These are phyloP conservation scores for Colletotrichum tamarilloi DNA, from an alignment of 2,329 filamentous ascomycete species.

Conservation along the genomic window DNA sequence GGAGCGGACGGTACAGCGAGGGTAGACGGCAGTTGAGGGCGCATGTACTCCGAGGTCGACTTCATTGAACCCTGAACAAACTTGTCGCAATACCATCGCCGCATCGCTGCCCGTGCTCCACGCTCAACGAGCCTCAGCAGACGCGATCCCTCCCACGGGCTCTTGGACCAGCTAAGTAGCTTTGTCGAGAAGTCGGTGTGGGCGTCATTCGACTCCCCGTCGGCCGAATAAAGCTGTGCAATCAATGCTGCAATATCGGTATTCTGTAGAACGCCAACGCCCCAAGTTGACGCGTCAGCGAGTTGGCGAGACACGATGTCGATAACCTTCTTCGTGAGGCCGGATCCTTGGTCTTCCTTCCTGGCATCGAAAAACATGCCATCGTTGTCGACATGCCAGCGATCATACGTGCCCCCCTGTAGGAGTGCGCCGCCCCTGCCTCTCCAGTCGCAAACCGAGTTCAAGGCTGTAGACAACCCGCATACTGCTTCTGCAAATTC, in stretches of 20 bases:
- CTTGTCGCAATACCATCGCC: slow-evolving; percentile 89
- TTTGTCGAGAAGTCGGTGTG: slow-evolving; percentile 52
- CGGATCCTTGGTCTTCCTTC: slow-evolving; percentile 70
- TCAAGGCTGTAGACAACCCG: slow-evolving; percentile 91
- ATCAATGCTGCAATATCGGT: slow-evolving; percentile 62
- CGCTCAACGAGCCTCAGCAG: slow-evolving; percentile 87
- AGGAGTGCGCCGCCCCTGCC: slow-evolving; percentile 87
- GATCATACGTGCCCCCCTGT: slow-evolving; percentile 79
- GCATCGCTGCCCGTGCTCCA: slow-evolving; percentile 79
- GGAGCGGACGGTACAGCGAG: slow-evolving; percentile 87
- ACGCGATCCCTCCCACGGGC: slow-evolving; percentile 89
- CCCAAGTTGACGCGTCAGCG: slow-evolving; percentile 87
- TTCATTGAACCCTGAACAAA: slow-evolving; percentile 70
- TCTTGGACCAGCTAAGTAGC: slow-evolving; percentile 72
- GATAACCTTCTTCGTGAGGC: slow-evolving; percentile 90
- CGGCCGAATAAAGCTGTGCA: slow-evolving; percentile 56
- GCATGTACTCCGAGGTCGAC: slow-evolving; percentile 70
- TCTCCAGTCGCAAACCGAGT: slow-evolving; percentile 95
- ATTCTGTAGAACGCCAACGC: slow-evolving; percentile 74
- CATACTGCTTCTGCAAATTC: slow-evolving; percentile 98
- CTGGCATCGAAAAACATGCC: slow-evolving; percentile 85
- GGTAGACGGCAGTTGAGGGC: slow-evolving; percentile 78
- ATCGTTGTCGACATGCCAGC: slow-evolving; percentile 91
- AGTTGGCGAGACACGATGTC: slow-evolving; percentile 92
- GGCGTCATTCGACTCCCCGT: slow-evolving; percentile 46